Evolutionary conservation across 169 alveolate genomes (phyloP), one percentile per base, ranked within the genome.

Genomic region (Perkinsus marinus): DNA sequence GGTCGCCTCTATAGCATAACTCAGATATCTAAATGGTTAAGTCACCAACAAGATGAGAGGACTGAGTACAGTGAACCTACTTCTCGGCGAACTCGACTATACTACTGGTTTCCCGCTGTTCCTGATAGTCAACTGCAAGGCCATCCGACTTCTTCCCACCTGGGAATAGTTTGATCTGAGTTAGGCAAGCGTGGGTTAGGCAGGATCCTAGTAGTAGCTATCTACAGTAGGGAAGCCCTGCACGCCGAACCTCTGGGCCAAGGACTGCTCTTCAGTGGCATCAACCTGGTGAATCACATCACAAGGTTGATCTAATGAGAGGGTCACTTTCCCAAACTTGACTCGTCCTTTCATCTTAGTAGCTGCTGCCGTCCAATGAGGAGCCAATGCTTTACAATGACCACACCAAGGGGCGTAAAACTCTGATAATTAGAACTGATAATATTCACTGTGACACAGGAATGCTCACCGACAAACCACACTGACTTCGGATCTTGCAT

Each of bases 351-450:
- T 93, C 39, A 97, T 93, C 39, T 96, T 94, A 91, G 94, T 93
- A 13, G 98, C 98, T 39, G 98, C 97, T 92, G 95, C 96, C 92
- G 96, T 97, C 97, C 97, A 98, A 92, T 97, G 98, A 39, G 98
- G 98, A 39, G 98, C 97, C 39, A 98, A 95, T 30, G 96, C 95
- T 93, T 97, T 97, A 94, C 99, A 98, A 93, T 97, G 99, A 3
- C 98, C 99, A 93, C 99, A 98, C 99, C 98, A 96, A 68, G 98
- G 98, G 39, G 99, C 98, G 90, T 96, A 97, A 94, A 96, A 96
- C 95, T 96, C 96, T 57, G 79, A 16, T 2, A 57, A n/a, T n/a
- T n/a, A 6, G 26, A 57, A 16, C n/a, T 30, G 34, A 57, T 26
- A 16, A 16, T 57, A 26, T 0, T 6, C 36, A 57, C 9, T 0